Evolutionary conservation across 2,329 filamentous ascomycete genomes (phyloP).

Genomic region (Dactylellina leptospora): DNA sequence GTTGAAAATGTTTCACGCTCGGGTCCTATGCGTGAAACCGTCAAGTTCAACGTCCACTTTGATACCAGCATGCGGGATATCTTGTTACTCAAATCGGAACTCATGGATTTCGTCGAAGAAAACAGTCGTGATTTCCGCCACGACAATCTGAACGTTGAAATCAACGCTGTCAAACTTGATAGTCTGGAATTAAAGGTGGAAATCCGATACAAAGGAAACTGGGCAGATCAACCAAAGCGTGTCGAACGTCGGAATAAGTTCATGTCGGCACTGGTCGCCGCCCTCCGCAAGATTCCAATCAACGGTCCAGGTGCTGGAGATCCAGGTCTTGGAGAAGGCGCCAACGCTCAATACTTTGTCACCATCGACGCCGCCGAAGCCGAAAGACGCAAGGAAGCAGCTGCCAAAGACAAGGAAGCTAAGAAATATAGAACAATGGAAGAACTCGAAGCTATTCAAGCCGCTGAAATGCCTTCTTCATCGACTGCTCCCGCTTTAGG

Average conservation of each 20-base stretch:
- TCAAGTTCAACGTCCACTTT: conserved; percentile 82
- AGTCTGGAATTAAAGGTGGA: conserved; percentile 84
- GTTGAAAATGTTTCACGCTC: conserved; percentile 92
- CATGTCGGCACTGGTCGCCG: conserved; percentile 89
- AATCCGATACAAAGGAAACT: conserved; percentile 69
- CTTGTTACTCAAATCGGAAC: conserved; percentile 76
- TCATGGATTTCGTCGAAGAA: conserved; percentile 86
- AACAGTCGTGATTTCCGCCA: conserved; percentile 91
- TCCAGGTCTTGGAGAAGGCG: conserved; percentile 65
- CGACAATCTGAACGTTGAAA: conserved; percentile 76
- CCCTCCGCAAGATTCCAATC: conserved; percentile 87
- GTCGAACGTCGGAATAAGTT: conserved; percentile 78
- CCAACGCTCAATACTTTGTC: conserved; percentile 85
- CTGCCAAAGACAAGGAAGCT: conserved; percentile 70
- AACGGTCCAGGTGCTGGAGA: conserved; percentile 78
- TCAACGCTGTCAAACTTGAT: conserved; percentile 83
- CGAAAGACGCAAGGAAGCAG: conserved; percentile 69
- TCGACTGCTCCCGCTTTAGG: not conserved
- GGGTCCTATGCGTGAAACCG: conserved; percentile 86
- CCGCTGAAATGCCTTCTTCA: not conserved
- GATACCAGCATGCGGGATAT: conserved; percentile 69
- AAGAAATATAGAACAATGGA: conserved; percentile 62
- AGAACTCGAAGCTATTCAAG: conserved; percentile 36
- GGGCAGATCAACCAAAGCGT: conserved; percentile 64
- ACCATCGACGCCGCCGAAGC: conserved; percentile 76